phyloP scores from a whole-genome alignment of 106 monocot genomes.

The Narthecium ossifragum region DNA sequence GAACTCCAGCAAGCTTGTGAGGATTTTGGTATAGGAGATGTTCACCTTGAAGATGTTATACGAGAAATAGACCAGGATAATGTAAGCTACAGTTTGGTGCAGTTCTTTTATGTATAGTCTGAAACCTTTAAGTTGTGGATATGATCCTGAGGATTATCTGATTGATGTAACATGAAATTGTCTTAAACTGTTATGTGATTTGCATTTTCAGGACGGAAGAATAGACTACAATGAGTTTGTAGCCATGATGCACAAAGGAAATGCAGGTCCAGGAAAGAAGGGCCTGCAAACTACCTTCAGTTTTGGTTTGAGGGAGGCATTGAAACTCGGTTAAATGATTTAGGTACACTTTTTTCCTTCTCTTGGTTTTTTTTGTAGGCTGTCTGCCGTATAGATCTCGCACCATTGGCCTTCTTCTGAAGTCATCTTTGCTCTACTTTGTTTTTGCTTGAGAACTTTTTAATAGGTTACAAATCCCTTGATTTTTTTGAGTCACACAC shows the following conservation, averaged over 20 bases:
- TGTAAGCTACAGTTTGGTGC: conserved; percentile 6
- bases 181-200: background rate
- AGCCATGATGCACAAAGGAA: conserved; percentile 36
- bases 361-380: too few relatives aligned
- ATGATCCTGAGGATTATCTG: too few relatives aligned
- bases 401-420: too few relatives aligned
- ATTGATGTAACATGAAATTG: too few relatives aligned
- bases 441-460: too few relatives aligned
- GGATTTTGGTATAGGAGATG: conserved; percentile 29
- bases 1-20: conserved; percentile 19
- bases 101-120: too few relatives aligned
- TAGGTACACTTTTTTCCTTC: background rate
- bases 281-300: conserved; percentile 12
- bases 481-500: too few relatives aligned
- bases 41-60: conserved; percentile 21
- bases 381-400: too few relatives aligned
- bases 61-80: conserved; percentile 33
- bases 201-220: conserved; percentile 19
- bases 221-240: conserved; percentile 45
- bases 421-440: too few relatives aligned
- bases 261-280: conserved; percentile 19
- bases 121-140: too few relatives aligned
- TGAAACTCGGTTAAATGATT: conserved; percentile 21
- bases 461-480: too few relatives aligned
- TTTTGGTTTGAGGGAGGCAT: conserved; percentile 27